Percentiles rank a stretch among this genome's conserved stretches.
These are phyloP conservation scores for Chlamydomonas sphaeroides DNA, from an alignment of 139 green algal species.

Conservation along the genomic window DNA sequence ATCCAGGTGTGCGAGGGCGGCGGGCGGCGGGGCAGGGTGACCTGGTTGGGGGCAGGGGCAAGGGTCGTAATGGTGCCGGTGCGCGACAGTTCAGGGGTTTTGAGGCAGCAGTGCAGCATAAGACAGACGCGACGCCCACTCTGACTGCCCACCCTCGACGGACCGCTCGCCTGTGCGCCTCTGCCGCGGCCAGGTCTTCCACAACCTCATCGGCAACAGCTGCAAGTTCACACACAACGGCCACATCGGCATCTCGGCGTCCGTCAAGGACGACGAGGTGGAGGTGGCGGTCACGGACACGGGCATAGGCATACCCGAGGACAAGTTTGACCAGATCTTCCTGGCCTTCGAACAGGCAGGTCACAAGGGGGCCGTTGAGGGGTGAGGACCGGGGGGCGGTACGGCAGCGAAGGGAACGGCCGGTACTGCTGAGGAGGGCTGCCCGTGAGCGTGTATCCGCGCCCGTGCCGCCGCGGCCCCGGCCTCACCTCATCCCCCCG, in stretches of 20 bases:
- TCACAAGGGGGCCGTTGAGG: too few relatives aligned
- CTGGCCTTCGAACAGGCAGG: slow-evolving; percentile 58
- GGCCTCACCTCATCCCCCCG: too few relatives aligned
- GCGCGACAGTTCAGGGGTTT: too few relatives aligned
- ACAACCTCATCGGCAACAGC: slow-evolving; percentile 68
- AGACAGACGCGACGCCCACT: neutral
- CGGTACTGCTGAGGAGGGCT: too few relatives aligned
- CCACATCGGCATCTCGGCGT: slow-evolving; percentile 41
- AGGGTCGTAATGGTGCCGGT: neutral
- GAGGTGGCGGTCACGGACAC: slow-evolving; percentile 72
- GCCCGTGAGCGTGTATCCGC: too few relatives aligned
- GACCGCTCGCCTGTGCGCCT: too few relatives aligned
- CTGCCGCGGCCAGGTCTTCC: slow-evolving; percentile 38
- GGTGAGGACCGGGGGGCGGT: neutral
- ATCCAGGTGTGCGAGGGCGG: slow-evolving; percentile 7
- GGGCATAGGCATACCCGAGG: slow-evolving; percentile 55
- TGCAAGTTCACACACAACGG: slow-evolving; percentile 67
- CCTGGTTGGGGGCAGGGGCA: too few relatives aligned
- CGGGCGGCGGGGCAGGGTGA: neutral
- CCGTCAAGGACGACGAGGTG: slow-evolving; percentile 47
- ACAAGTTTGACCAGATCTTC: slow-evolving; percentile 57
- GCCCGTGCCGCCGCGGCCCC: too few relatives aligned
- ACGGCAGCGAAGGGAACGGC: neutral
- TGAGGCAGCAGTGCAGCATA: too few relatives aligned
- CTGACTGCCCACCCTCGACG: too few relatives aligned